Percentiles rank a stretch among this genome's conserved stretches.
Evolutionary conservation across 805 yeast genomes (phyloP).

Genomic region (Pichia membranifaciens): DNA sequence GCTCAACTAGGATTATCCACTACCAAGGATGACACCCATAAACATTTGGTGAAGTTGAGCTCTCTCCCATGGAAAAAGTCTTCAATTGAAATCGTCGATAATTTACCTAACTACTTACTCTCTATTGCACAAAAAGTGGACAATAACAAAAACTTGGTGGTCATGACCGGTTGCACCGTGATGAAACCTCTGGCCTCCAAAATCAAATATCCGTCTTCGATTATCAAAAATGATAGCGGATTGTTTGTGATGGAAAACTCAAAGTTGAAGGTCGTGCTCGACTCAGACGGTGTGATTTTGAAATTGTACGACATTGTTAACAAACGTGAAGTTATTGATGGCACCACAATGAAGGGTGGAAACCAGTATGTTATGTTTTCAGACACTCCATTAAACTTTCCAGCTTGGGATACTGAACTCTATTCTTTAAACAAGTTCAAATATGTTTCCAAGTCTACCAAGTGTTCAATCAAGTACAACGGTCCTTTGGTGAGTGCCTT

Average conservation of each 20-base stretch:
- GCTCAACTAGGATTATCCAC: slow-evolving; percentile 11
- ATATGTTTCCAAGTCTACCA: slow-evolving; percentile 39
- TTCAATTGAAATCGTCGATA: slow-evolving; percentile 35
- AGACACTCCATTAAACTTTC: slow-evolving; percentile 86
- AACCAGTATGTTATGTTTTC: slow-evolving; percentile 79
- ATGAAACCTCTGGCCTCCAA: slow-evolving; percentile 21
- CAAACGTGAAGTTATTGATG: slow-evolving; percentile 62
- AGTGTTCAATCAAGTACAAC: slow-evolving; percentile 36
- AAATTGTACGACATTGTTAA: slow-evolving; percentile 56
- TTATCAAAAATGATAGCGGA: slow-evolving; percentile 34
- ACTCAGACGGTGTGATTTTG: slow-evolving; percentile 48
- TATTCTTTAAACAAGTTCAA: slow-evolving; percentile 71
- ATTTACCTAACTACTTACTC: slow-evolving; percentile 10
- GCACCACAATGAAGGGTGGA: slow-evolving; percentile 53
- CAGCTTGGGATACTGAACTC: slow-evolving; percentile 97
- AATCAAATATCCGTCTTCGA: slow-evolving; percentile 45
- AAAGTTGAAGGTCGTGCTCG: slow-evolving; percentile 50
- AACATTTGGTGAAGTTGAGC: slow-evolving; percentile 35
- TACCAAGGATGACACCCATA: slow-evolving; percentile 12
- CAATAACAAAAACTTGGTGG: slow-evolving; percentile 13
- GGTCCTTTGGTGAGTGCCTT: slow-evolving; percentile 62
- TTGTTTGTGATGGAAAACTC: slow-evolving; percentile 53
- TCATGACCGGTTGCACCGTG: slow-evolving; percentile 17
- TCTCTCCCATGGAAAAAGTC: slow-evolving; percentile 63
- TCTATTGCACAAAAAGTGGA: slow-evolving; percentile 14